Evolutionary conservation across 1,284 basidiomycete genomes (phyloP), one percentile per base, ranked within the genome.

Genomic region (Coriolopsis trogii): DNA sequence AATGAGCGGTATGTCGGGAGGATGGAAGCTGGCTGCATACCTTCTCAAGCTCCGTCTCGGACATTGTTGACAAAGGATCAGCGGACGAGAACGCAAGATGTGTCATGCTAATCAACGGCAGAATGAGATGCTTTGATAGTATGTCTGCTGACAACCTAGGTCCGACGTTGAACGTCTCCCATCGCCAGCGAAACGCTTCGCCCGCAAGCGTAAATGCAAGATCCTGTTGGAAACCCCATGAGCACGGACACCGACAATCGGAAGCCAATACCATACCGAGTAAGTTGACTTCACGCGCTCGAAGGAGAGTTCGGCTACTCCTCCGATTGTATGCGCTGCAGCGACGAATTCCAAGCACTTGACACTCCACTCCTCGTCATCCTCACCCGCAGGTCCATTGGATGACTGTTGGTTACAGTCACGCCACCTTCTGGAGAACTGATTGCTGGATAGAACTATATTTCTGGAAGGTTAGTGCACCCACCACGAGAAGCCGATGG

Each of bases 51-150:
- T 87, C 84, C 34, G 61, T 63, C 52, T 79, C 77, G 41, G 80
- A 66, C 43, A 84, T 70, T 61, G 81, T 79, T 62, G 73, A 68
- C 49, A 89, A 67, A 38, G 76, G 67, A 52, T 87, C 80, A 38
- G 79, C 61, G 30, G 83, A 82, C 41, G 79, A 75, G 68, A 90
- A 85, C 3, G 84, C 78, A 49, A 88, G 69, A 66, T 89, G 83
- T 47, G 75, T 81, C 41, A 81, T 70, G 64, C 82, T 88, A 63
- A 91, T 84, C 55, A 91, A 73, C 3, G 89, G 89, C 56, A 85
- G 71, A 55, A 91, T 83, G 58, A 91, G 80, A 56, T 91, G 88
- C 56, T 78, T 82, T 51, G 89, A 90, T 43, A 91, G 74, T 46
- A 89, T 71, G 43, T 87, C 83, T 46, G 89, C 79, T 33, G 87